Evolutionary conservation across 805 yeast genomes (phyloP).

Genomic region (Saccharomyces paradoxus): DNA sequence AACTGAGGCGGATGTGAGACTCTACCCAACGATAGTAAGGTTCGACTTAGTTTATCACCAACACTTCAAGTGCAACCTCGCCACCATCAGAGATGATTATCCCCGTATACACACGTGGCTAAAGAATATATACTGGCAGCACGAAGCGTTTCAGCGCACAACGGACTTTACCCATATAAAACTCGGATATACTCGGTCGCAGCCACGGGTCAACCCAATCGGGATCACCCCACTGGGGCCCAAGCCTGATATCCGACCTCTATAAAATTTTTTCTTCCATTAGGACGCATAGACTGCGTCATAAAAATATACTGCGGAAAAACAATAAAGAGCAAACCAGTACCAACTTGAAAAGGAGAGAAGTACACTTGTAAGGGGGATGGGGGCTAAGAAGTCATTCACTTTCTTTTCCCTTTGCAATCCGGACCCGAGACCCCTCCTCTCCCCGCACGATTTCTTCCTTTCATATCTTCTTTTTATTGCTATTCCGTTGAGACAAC

Average conservation of each 20-base stretch:
- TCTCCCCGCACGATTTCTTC: neutral
- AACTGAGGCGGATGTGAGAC: conserved; percentile 82
- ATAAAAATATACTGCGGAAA: neutral
- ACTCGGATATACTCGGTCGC: conserved; percentile 80
- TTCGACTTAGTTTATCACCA: conserved; percentile 89
- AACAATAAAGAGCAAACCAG: neutral
- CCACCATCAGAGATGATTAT: conserved; percentile 65
- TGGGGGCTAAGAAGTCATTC: neutral
- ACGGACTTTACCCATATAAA: conserved; percentile 84
- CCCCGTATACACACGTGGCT: conserved; percentile 74
- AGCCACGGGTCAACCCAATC: conserved; percentile 65
- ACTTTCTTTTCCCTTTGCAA: neutral
- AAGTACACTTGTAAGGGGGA: neutral
- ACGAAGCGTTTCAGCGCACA: conserved; percentile 63
- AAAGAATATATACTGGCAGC: conserved; percentile 66
- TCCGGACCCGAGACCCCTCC: neutral
- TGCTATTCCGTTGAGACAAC: neutral
- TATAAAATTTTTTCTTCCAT: conserved; percentile 7
- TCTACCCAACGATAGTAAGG: conserved; percentile 75
- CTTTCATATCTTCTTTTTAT: neutral
- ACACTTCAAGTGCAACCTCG: conserved; percentile 84
- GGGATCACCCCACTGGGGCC: conserved; percentile 87
- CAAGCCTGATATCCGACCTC: conserved; percentile 56
- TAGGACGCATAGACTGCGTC: neutral
- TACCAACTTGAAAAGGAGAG: neutral